Evolutionary conservation across 441 rosid genomes (phyloP), one percentile per base, ranked within the genome.

Genomic region (Sinapis alba): DNA sequence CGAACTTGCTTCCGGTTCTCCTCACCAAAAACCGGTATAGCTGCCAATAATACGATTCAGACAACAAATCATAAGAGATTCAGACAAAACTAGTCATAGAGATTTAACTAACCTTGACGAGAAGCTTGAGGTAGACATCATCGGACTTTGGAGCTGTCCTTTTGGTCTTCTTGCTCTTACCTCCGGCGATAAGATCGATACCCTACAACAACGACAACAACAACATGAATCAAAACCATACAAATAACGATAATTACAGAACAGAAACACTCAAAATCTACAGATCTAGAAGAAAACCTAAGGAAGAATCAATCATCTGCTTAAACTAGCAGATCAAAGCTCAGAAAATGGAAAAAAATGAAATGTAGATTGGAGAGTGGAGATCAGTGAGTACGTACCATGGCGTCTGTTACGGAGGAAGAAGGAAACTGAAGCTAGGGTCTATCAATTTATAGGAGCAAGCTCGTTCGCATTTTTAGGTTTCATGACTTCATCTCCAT

Each of bases 1-100:
- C 91, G 86, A 93, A 93, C 73, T 84, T 89, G 87, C 98, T 93
- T 0, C 83, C 92, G 0, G 97, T 86, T 71, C 98, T 89, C 83
- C 98, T 84, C 36, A 90, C 97, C 66, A 93, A 82, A 80, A 93
- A 93, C 11, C 92, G 92, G 71, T 93, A 93, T 10, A 93, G 82
- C 96, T 92, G 73, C 58, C 5, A 43, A 5, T 8, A 70, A 3
- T 0, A 58, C 10, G 54, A 41, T 41, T 26, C 36, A 50, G 11
- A 12, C 5, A 6, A 27, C 4, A 18, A 11, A 38, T 45, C 15
- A n/a, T n/a, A n/a, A n/a, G n/a, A n/a, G n/a, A n/a, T n/a, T n/a
- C n/a, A n/a, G n/a, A n/a, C n/a, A n/a, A n/a, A n/a, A n/a, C n/a
- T n/a, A n/a, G n/a, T n/a, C n/a, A n/a, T n/a, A n/a, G n/a, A n/a